These are phyloP conservation scores for Epichloe uncinata DNA, from an alignment of 2,329 filamentous ascomycete genomes.

Conservation along the genomic window DNA sequence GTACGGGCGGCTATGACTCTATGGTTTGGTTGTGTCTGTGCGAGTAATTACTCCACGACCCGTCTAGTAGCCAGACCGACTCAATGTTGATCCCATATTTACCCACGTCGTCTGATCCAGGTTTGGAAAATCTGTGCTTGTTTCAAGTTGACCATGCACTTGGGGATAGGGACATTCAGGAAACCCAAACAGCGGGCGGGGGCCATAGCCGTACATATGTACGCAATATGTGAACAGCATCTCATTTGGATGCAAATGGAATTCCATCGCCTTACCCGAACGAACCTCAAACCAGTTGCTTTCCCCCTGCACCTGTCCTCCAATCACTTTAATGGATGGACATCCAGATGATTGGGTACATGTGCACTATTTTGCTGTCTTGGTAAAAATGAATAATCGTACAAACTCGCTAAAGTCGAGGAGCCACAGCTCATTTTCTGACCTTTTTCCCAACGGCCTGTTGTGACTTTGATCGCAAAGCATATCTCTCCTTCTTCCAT, in stretches of 20 bases:
- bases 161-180: neutral
- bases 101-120: neutral
- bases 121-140: neutral
- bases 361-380: neutral
- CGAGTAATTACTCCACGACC: neutral
- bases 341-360: too few relatives aligned
- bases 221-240: too few relatives aligned
- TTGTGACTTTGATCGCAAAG: constrained; percentile 23
- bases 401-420: constrained; percentile 10
- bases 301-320: too few relatives aligned
- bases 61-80: neutral
- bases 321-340: too few relatives aligned
- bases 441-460: constrained; percentile 13
- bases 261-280: too few relatives aligned
- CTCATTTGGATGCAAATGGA: too few relatives aligned
- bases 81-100: neutral
- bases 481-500: constrained; percentile 33
- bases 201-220: too few relatives aligned
- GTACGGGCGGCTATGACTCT: neutral
- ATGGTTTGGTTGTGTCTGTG: neutral
- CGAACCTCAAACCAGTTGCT: too few relatives aligned
- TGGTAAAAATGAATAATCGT: constrained; percentile 16
- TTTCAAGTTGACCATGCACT: neutral
- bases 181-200: neutral
- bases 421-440: constrained; percentile 9